Evolutionary conservation across 495 filamentous ascomycete species (phyloP).

Genomic region (Acidiella bohemica): DNA sequence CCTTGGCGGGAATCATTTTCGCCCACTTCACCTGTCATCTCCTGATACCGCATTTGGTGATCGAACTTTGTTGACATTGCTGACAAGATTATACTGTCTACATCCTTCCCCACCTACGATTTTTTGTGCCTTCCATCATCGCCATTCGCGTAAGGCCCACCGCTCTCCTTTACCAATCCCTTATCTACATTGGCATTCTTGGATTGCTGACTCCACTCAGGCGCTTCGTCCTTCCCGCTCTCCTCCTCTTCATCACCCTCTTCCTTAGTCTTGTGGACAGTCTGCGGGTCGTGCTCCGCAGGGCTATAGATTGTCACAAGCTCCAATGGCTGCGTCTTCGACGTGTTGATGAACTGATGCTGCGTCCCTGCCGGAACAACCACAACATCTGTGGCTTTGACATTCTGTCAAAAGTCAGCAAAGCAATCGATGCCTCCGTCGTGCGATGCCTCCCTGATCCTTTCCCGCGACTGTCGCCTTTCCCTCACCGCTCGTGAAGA

Average conservation of each 20-base stretch:
- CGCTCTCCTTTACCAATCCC: conserved; percentile 36
- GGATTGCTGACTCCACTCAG: conserved; percentile 41
- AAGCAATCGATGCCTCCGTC: background rate
- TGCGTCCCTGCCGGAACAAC: conserved; percentile 52
- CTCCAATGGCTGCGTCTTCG: conserved; percentile 35
- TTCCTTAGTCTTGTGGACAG: conserved; percentile 49
- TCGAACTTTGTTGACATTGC: too few species aligned
- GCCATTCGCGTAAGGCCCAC: conserved; percentile 24
- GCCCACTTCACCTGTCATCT: too few species aligned
- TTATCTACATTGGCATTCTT: conserved; percentile 45
- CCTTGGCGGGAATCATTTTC: too few species aligned
- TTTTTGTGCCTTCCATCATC: conserved; percentile 19
- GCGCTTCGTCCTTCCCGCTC: conserved; percentile 46
- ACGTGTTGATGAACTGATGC: conserved; percentile 53
- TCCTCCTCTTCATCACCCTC: conserved; percentile 49
- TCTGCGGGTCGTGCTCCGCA: conserved; percentile 43
- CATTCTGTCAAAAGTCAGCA: conserved; percentile 19
- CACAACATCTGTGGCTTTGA: conserved; percentile 47
- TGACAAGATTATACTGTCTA: too few species aligned
- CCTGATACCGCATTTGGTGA: too few species aligned
- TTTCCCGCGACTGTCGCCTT: conserved; percentile 45
- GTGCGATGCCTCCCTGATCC: conserved; percentile 36
- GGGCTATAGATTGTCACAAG: conserved; percentile 50
- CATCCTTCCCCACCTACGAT: too few species aligned
- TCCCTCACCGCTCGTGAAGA: conserved; percentile 45